These are phyloP conservation scores for Suhomyces bolitotheri DNA, from an alignment of 1,139 yeast genomes.

Conservation along the genomic window DNA sequence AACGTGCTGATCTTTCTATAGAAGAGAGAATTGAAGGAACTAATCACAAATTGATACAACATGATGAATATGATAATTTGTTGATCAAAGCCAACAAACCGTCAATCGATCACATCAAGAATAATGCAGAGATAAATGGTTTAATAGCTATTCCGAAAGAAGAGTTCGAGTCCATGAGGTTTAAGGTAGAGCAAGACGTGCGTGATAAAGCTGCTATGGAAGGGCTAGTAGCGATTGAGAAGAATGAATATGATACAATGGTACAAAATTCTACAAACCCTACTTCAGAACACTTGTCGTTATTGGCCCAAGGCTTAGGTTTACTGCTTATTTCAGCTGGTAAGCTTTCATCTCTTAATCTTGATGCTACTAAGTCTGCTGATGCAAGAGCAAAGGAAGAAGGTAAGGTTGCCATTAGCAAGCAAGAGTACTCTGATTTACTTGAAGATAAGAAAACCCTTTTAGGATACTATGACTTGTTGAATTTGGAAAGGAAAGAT, in stretches of 20 bases:
- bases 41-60: slow-evolving; percentile 24
- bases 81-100: slow-evolving; percentile 40
- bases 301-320: slow-evolving; percentile 28
- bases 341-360: slow-evolving; percentile 23
- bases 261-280: slow-evolving; percentile 20
- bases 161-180: slow-evolving; percentile 23
- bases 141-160: slow-evolving; percentile 30
- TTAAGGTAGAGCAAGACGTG: slow-evolving; percentile 9
- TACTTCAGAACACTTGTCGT: slow-evolving; percentile 18
- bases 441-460: slow-evolving; percentile 1
- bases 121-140: slow-evolving; percentile 32
- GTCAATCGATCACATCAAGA: slow-evolving; percentile 31
- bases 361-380: slow-evolving; percentile 10
- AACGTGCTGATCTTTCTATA: slow-evolving; percentile 16
- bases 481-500: slow-evolving; percentile 1
- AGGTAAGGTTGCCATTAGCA: slow-evolving; percentile 29
- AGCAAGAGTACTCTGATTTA: slow-evolving; percentile 21
- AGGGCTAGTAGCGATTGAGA: slow-evolving; percentile 13
- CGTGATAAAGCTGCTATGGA: slow-evolving; percentile 17
- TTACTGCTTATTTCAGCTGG: slow-evolving; percentile 19
- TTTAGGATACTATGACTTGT: neutral
- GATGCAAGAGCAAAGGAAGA: slow-evolving; percentile 24
- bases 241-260: slow-evolving; percentile 13
- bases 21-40: slow-evolving; percentile 30
- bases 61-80: slow-evolving; percentile 34